Evolutionary conservation across 2,329 filamentous ascomycete species (phyloP).

Genomic region (Calonectria multiphialidica): DNA sequence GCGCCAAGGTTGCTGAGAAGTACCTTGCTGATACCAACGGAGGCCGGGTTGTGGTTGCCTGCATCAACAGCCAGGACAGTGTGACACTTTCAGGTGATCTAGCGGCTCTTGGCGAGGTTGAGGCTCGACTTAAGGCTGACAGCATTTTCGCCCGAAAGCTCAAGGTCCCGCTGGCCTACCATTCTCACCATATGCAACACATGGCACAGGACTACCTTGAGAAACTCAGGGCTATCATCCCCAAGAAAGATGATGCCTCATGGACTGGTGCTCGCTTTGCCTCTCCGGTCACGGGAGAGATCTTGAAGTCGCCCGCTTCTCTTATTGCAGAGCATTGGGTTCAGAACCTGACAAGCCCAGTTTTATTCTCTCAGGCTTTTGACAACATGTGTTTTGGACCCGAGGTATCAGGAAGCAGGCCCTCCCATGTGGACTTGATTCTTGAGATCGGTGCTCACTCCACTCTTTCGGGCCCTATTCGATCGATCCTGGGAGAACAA

Average conservation of each 20-base stretch:
- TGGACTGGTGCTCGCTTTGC: neutral
- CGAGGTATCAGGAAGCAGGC: neutral
- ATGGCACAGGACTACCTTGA: neutral
- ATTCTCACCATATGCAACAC: constrained; percentile 1
- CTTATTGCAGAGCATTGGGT: neutral
- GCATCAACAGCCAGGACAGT: neutral
- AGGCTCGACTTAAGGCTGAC: neutral
- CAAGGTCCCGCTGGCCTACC: neutral
- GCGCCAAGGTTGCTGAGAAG: neutral
- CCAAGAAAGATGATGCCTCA: too few relatives aligned
- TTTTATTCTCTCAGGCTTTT: neutral
- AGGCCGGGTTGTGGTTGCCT: neutral
- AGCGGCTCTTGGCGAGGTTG: neutral
- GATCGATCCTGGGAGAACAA: neutral
- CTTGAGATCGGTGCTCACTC: neutral
- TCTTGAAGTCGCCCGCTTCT: neutral
- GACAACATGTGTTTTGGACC: neutral
- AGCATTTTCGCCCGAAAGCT: neutral
- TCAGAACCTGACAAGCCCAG: neutral
- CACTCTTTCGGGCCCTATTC: neutral
- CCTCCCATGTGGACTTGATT: neutral
- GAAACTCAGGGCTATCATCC: neutral
- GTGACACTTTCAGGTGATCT: neutral
- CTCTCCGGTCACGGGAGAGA: neutral
- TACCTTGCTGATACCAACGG: neutral